Conservation (phyloP, 2,329 filamentous ascomycete genomes). For the Hypocrella siamensis region DNA sequence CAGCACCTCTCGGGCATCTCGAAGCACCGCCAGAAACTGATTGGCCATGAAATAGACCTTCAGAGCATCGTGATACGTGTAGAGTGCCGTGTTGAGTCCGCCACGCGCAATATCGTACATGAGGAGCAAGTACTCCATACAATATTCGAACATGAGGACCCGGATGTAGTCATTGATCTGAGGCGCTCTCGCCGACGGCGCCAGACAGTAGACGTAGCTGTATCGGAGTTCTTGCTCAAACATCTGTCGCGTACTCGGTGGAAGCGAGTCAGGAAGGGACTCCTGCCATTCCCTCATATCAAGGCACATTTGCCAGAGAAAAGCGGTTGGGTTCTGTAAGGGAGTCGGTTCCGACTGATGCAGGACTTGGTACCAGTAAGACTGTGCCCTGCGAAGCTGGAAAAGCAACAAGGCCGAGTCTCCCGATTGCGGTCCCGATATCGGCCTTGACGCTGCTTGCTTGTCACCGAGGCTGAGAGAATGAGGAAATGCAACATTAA, state of each 20-base stretch:
- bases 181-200: conserved; percentile 60
- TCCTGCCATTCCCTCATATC: conserved; percentile 72
- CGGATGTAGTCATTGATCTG: conserved; percentile 62
- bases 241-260: conserved; percentile 51
- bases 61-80: conserved; percentile 79
- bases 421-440: conserved; percentile 32
- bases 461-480: conserved; percentile 25
- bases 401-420: conserved; percentile 66
- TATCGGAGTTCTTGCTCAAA: conserved; percentile 85
- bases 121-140: conserved; percentile 63
- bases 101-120: conserved; percentile 53
- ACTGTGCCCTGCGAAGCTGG: conserved; percentile 71
- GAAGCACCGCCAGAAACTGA: conserved; percentile 46
- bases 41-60: conserved; percentile 63
- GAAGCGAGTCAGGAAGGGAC: conserved; percentile 50
- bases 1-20: conserved; percentile 39
- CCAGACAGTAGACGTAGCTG: conserved; percentile 79
- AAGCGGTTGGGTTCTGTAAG: conserved; percentile 52
- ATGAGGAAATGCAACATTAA: conserved; percentile 64
- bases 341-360: conserved; percentile 62
- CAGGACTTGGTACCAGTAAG: conserved; percentile 75
- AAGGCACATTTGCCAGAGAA: conserved; percentile 61
- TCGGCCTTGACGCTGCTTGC: conserved; percentile 24
- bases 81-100: conserved; percentile 45
- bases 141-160: conserved; percentile 71